Evolutionary conservation across 306 rosid genomes (phyloP), one percentile per base, ranked within the genome.

Genomic region (Fagus sylvatica): DNA sequence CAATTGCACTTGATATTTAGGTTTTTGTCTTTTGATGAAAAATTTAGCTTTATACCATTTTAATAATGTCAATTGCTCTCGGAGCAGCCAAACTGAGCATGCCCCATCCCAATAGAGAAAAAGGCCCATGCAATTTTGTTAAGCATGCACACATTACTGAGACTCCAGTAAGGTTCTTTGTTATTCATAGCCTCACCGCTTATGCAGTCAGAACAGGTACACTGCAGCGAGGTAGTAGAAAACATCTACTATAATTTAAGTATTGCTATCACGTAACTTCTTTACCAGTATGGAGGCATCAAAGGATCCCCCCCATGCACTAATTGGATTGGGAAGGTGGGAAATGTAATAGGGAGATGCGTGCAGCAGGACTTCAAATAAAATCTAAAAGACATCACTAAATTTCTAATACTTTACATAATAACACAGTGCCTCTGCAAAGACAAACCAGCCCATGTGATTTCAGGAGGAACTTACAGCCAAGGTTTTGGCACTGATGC

Each of bases 371-470:
- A 37, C 10, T 64, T 36, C 70, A 37, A 42, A 36, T 65, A 9
- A 2, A 65, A 65, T 65, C 71, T 66, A 66, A 49, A 66, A 39
- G 46, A 37, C 67, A 66, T 39, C 32, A 34, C 69, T 62, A 62
- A 39, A n/a, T 39, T 59, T 82, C 90, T 90, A 89, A 73, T 69
- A 87, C 80, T 87, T 51, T 93, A 93, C 97, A 93, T 72, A 81
- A 77, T 74, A 76, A 78, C 81, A 86, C 86, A 85, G 77, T 41
- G 59, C 75, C 83, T 76, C 82, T 16, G 40, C 69, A 16, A 15
- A 81, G 84, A 84, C 71, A 82, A 74, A 72, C 78, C 61, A 56
- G 70, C 80, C 64, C 69, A 74, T 79, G 62, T 82, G 57, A 71
- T 85, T 78, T 84, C 85, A 40, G 34, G 59, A 67, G 69, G 77